Evolutionary conservation across 441 rosid genomes (phyloP).

Genomic region (Arabidopsis hybrid): DNA sequence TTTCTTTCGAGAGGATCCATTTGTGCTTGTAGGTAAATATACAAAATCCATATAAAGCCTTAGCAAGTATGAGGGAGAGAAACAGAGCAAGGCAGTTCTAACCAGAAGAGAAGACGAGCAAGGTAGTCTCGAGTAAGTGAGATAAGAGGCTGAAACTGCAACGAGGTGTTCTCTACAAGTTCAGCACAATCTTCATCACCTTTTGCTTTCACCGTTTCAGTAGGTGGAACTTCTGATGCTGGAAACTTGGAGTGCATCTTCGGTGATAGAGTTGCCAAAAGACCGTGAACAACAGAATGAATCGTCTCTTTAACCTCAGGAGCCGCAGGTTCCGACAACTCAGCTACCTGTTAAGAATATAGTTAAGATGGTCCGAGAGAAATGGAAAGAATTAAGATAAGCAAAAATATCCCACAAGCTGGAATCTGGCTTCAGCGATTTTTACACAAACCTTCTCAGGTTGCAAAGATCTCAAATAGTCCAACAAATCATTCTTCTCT

Average conservation of each 20-base stretch:
- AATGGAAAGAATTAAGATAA: background rate
- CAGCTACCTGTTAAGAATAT: slow-evolving; percentile 72
- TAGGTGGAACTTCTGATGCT: slow-evolving; percentile 59
- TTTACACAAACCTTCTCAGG: slow-evolving; percentile 80
- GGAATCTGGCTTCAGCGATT: background rate
- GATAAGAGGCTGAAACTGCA: slow-evolving; percentile 82
- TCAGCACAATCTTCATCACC: slow-evolving; percentile 74
- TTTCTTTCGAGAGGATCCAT: background rate
- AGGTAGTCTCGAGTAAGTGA: slow-evolving; percentile 86
- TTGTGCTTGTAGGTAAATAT: background rate
- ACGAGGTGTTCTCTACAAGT: slow-evolving; percentile 79
- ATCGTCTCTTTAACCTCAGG: slow-evolving; percentile 77
- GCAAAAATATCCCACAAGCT: background rate
- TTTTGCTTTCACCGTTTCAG: slow-evolving; percentile 52
- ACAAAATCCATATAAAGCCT: background rate
- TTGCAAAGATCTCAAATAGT: slow-evolving; percentile 87
- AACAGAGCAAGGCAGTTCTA: slow-evolving; percentile 38
- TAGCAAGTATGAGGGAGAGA: slow-evolving; percentile 1
- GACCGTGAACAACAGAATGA: slow-evolving; percentile 86
- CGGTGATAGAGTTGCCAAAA: slow-evolving; percentile 90
- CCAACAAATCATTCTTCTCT: slow-evolving; percentile 94
- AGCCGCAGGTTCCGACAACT: slow-evolving; percentile 86
- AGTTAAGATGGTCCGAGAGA: slow-evolving; percentile 22
- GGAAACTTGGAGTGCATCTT: slow-evolving; percentile 85
- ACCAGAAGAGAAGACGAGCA: slow-evolving; percentile 97